phyloP scores from a whole-genome alignment of 2,329 filamentous ascomycete genomes.

The Fusarium chuoi region DNA sequence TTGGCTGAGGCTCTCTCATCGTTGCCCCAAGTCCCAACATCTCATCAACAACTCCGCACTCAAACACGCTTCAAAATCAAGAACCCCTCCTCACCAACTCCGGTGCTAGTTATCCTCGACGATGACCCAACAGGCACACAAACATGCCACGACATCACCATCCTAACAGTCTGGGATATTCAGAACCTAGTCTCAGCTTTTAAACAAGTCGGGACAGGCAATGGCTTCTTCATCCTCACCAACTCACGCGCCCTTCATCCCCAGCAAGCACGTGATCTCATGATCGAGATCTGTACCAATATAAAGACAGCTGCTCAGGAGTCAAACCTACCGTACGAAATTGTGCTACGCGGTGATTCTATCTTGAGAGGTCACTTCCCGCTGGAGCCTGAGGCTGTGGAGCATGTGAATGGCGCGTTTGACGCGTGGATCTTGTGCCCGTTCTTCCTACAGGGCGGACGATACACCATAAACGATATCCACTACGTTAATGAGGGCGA shows the following conservation, averaged over 20 bases:
- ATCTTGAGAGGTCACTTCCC: constrained; percentile 68
- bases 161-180: constrained; percentile 11
- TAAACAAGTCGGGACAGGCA: neutral
- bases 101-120: neutral
- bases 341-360: constrained; percentile 67
- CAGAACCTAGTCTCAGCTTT: neutral
- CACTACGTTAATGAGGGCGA: constrained; percentile 67
- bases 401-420: constrained; percentile 59
- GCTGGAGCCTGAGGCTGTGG: constrained; percentile 62
- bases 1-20: neutral
- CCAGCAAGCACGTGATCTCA: constrained; percentile 57
- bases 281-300: constrained; percentile 62
- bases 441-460: constrained; percentile 68
- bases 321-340: constrained; percentile 57
- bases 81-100: rapidly evolving
- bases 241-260: constrained; percentile 60
- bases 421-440: constrained; percentile 67
- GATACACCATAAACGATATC: constrained; percentile 66
- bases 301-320: constrained; percentile 56
- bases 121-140: constrained; percentile 23
- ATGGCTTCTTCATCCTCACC: constrained; percentile 18
- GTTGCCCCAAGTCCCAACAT: rapidly evolving
- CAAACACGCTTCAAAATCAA: neutral
- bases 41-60: neutral
- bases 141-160: constrained; percentile 8